Evolutionary conservation across 306 rosid genomes (phyloP).

Genomic region (Amphicarpaea edgeworthii): DNA sequence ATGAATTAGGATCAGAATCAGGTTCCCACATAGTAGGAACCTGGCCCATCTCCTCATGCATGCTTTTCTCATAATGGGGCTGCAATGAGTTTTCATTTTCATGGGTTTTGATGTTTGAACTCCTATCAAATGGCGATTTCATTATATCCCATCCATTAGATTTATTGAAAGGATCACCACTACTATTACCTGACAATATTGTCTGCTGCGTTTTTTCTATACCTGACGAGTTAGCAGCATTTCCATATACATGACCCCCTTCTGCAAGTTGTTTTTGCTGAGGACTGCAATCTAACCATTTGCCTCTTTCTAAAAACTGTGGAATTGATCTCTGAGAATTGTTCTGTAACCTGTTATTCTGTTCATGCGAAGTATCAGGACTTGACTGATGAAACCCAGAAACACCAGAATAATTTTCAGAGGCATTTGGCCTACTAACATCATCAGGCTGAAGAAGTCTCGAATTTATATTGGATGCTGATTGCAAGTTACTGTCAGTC

Average conservation of each 20-base stretch:
- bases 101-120: conserved; percentile 59
- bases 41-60: conserved; percentile 67
- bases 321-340: conserved; percentile 59
- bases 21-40: conserved; percentile 61
- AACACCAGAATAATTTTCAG: conserved; percentile 55
- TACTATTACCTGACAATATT: conserved; percentile 46
- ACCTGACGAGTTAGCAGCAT: conserved; percentile 48
- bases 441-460: conserved; percentile 58
- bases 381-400: conserved; percentile 74
- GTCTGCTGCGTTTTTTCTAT: conserved; percentile 47
- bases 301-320: conserved; percentile 63
- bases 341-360: conserved; percentile 57
- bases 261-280: conserved; percentile 64
- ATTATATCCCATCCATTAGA: conserved; percentile 78
- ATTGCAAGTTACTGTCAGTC: conserved; percentile 68
- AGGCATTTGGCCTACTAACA: conserved; percentile 55
- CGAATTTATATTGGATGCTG: conserved; percentile 59
- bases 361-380: conserved; percentile 55
- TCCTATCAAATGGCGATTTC: conserved; percentile 61
- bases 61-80: conserved; percentile 55
- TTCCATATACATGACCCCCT: conserved; percentile 62
- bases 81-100: conserved; percentile 60
- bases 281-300: conserved; percentile 75
- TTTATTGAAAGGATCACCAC: conserved; percentile 65
- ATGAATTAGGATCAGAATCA: conserved; percentile 58